Evolutionary conservation across 768 basidiomycete genomes (phyloP), one percentile per base, ranked within the genome.

Genomic region (Hygrophorus russula): DNA sequence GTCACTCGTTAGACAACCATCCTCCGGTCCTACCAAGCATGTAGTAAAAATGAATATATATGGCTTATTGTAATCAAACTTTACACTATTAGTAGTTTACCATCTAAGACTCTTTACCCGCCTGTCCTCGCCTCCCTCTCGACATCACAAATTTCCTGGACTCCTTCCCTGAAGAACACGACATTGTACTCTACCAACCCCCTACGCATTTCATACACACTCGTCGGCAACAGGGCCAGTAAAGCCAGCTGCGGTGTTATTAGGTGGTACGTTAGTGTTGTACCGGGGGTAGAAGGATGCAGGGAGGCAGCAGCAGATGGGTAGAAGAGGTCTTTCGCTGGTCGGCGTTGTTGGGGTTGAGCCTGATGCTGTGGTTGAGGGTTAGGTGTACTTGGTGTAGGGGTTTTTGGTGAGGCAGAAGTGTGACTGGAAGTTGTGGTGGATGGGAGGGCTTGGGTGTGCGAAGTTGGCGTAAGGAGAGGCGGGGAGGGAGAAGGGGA

Each of bases 181-280:
- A 91, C 81, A 53, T 92, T 92, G 61, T 82, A 90, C 56, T 92
- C 89, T 24, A 92, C 67, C 36, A 90, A 64, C 15, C 84, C 85
- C 13, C 84, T 69, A 43, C 81, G 70, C 47, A 74, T 70, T 41
- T 88, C 82, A 50, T 75, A 88, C 37, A 85, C 77, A 27, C 70
- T 64, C 2, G 84, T 82, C 19, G 83, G 83, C 13, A 91, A 56
- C 41, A 90, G 63, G 2, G 84, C 82, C 41, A 91, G 63, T 39
- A 85, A 64, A 11, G 79, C 80, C 17, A 86, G 70, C 44, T 74
- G 76, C 45, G 74, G 73, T 44, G 84, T 87, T 51, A 91, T 76
- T 38, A 82, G 67, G 61, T 91, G 86, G 59, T 87, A 89, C 9
- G 86, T 82, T 47, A 92, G 65, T n/a, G 87, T 88, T 24, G 82